Evolutionary conservation across 1,139 yeast species (phyloP), one percentile per base, ranked within the genome.

Genomic region (Pichia sp.): DNA sequence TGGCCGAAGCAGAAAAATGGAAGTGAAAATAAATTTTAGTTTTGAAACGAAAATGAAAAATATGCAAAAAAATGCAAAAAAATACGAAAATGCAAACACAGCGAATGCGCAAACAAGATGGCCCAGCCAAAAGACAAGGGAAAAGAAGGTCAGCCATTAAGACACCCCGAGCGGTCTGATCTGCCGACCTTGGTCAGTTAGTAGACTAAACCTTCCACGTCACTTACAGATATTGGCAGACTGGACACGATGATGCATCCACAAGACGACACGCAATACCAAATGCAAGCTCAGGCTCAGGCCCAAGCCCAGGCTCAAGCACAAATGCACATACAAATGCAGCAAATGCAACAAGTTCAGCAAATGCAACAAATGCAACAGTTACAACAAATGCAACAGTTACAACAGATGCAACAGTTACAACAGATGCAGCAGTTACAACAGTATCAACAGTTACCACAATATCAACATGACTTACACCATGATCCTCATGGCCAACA

Each of bases 371-470:
- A 41, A 19, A 34, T 33, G 32, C 45, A 38, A n/a, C 37, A 38
- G 19, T 29, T 38, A 23, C 42, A 39, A 7, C 38, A 39, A 10
- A 33, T 38, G 13, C 46, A 42, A 11, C 45, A 42, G 8, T 25
- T 37, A 2, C 40, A 37, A 9, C 36, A 37, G 22, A 22, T 24
- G 6, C 37, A 33, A 18, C 39, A 35, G 22, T 28, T 29, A 20
- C 40, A 35, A 5, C 45, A 42, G n/a, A 22, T 41, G 24, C 40
- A 35, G 14, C 42, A 42, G 9, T n/a, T 31, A 7, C 42, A 33
- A 25, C 41, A 38, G 10, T 13, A 22, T 10, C 41, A 38, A 21
- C 34, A 29, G 8, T 8, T 33, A 24, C 42, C 31, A 6, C 38
- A 33, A n/a, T 36, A 35, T n/a, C 37, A 35, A 16, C 41, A 41